A percentile compares a stretch with the other conserved stretches of the same genome.
phyloP scores from a whole-genome alignment of 2,329 filamentous ascomycete species.

The Cercospora beticola region DNA sequence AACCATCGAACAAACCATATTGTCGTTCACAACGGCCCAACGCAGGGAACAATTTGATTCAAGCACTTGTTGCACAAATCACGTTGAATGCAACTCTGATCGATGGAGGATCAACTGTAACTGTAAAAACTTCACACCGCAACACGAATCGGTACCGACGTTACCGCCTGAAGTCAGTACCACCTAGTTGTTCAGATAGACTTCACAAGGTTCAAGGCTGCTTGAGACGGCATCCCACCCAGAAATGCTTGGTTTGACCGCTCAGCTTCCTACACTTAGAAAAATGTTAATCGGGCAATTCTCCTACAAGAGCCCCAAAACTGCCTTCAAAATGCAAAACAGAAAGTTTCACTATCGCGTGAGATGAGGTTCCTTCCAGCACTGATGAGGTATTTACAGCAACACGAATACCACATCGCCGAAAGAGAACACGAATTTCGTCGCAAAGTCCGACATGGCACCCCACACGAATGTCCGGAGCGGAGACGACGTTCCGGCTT shows the following conservation, averaged over 20 bases:
- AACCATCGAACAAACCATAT: background rate
- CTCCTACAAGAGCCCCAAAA: slow-evolving; percentile 4
- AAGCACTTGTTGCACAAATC: background rate
- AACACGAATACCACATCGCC: background rate
- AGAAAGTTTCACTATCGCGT: background rate
- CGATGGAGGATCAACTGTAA: background rate
- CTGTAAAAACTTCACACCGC: background rate
- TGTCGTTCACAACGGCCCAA: background rate
- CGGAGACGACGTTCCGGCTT: background rate
- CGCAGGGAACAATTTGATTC: background rate
- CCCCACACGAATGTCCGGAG: slow-evolving; percentile 8
- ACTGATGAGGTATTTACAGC: background rate
- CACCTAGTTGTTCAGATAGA: slow-evolving; percentile 4
- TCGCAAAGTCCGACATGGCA: slow-evolving; percentile 4
- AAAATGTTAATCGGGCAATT: background rate
- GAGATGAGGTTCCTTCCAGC: background rate
- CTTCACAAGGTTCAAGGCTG: slow-evolving; percentile 4
- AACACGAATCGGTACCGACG: slow-evolving; percentile 1
- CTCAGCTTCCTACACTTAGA: background rate
- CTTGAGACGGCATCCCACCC: background rate
- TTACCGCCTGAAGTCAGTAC: background rate
- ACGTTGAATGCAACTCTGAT: background rate
- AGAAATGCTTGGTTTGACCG: slow-evolving; percentile 8
- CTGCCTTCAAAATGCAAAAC: background rate
- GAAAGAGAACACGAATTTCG: background rate